Evolutionary conservation across 2,329 filamentous ascomycete genomes (phyloP).

Genomic region (Grosmannia huntii): DNA sequence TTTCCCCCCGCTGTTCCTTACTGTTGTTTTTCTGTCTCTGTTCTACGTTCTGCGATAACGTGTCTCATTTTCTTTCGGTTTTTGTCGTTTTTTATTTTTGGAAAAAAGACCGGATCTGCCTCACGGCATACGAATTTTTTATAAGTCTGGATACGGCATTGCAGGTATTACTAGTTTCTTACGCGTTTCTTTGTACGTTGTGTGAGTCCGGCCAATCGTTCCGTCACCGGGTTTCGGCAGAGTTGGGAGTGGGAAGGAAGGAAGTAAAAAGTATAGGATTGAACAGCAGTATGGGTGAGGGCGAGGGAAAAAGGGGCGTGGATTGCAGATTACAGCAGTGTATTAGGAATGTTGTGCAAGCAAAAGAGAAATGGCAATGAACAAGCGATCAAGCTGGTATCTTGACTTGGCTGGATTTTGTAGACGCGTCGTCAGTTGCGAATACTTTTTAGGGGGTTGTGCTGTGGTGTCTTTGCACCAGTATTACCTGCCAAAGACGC

Average conservation of each 20-base stretch:
- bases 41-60: neutral
- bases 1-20: neutral
- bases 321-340: neutral
- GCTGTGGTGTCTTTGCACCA: no score
- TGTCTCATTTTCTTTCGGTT: neutral
- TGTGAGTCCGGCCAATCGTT: neutral
- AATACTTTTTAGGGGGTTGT: no score
- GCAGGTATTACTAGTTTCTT: neutral
- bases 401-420: neutral
- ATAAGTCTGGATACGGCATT: conserved; percentile 3
- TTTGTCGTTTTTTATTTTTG: neutral
- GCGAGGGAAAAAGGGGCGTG: neutral
- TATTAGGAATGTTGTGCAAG: neutral
- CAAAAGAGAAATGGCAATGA: neutral
- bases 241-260: neutral
- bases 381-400: neutral
- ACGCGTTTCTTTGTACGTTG: neutral
- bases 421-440: no score
- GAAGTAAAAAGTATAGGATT: neutral
- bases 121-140: conserved; percentile 11
- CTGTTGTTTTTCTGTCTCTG: neutral
- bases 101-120: conserved; percentile 11
- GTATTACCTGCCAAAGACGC: no score
- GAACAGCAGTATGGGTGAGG: neutral
- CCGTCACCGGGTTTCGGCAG: neutral